These are phyloP conservation scores for Cymbidium sinense DNA, from an alignment of 106 monocot genomes.

Conservation along the genomic window DNA sequence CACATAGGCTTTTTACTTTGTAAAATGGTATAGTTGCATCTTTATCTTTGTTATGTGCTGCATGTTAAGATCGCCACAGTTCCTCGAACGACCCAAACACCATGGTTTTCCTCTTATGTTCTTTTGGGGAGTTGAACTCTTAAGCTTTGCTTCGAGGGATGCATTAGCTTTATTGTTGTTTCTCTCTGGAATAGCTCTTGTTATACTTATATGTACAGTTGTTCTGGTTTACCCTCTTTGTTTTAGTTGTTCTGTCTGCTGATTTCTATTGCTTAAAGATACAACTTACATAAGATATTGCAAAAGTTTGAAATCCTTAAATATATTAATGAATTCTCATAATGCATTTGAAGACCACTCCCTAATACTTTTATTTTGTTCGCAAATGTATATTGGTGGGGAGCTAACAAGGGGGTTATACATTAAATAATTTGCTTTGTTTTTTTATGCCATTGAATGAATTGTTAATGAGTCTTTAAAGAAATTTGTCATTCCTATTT, in stretches of 20 bases:
- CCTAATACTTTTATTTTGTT: not conserved
- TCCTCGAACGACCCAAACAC: not conserved
- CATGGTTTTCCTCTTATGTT: not conserved
- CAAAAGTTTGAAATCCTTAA: not conserved
- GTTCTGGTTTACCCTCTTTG: not conserved
- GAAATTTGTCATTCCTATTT: not conserved
- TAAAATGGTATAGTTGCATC: not conserved
- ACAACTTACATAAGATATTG: not conserved
- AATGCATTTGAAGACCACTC: not conserved
- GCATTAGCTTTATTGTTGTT: not conserved
- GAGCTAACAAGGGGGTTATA: not conserved
- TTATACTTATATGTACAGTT: not conserved
- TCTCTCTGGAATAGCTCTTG: not conserved
- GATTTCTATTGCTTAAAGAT: not conserved
- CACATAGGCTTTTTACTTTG: not conserved
- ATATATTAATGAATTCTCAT: not conserved
- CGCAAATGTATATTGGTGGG: not conserved
- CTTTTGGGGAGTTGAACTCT: not conserved
- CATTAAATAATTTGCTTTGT: not conserved
- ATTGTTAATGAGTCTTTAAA: not conserved
- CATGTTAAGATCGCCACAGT: not conserved
- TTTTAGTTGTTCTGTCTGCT: not conserved
- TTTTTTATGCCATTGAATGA: not conserved
- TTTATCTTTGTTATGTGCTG: not conserved
- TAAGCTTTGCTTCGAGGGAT: not conserved